Evolutionary conservation across 75 land plant species (phyloP).

Genomic region (Azolla pinnata): DNA sequence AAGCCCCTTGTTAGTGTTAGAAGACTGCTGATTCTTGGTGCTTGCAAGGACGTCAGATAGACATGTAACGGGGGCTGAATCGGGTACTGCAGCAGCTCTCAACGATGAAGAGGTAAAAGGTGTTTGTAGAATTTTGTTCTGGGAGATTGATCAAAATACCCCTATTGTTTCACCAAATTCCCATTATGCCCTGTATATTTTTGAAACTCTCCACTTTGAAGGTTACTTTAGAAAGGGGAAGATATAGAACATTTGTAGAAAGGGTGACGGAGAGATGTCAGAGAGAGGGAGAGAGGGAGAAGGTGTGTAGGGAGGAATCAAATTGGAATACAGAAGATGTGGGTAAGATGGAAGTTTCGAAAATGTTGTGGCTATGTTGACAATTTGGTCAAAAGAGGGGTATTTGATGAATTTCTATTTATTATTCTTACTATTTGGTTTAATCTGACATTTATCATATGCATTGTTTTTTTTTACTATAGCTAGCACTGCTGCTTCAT

Average conservation of each 20-base stretch:
- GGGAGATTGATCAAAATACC: too few relatives aligned
- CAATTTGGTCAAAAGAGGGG: constrained; percentile 25
- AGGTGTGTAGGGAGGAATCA: constrained; percentile 1
- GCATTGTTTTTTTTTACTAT: constrained; percentile 16
- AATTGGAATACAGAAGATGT: background rate
- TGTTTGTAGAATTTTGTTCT: too few relatives aligned
- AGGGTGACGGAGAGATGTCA: constrained; percentile 2
- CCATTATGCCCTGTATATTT: too few relatives aligned
- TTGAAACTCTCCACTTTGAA: too few relatives aligned
- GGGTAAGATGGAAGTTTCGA: background rate
- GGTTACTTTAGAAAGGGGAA: background rate
- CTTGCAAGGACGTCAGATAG: too few relatives aligned
- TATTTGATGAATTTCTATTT: background rate
- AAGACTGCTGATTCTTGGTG: too few relatives aligned
- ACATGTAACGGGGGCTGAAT: too few relatives aligned
- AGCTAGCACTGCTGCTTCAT: constrained; percentile 78
- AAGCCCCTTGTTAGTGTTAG: too few relatives aligned
- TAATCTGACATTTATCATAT: background rate
- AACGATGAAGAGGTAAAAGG: too few relatives aligned
- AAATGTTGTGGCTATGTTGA: background rate
- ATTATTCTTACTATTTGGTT: background rate
- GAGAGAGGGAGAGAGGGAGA: constrained; percentile 2
- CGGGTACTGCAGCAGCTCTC: too few relatives aligned
- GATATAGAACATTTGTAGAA: background rate
- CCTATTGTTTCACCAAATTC: too few relatives aligned